Evolutionary conservation across 2,329 filamentous ascomycete genomes (phyloP).

Genomic region (Cercospora canescens): DNA sequence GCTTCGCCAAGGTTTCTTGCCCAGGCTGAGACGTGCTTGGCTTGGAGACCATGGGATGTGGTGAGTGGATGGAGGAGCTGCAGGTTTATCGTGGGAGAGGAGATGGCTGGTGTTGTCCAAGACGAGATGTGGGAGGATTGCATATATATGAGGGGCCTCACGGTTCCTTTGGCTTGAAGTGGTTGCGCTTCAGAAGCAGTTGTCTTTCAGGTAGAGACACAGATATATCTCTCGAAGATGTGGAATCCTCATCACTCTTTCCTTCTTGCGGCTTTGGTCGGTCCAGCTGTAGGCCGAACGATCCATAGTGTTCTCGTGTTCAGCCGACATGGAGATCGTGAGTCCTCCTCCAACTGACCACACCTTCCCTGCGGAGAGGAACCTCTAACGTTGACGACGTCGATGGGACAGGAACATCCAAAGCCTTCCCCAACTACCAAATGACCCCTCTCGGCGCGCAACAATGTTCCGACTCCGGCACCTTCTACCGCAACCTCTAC

Average conservation of each 20-base stretch:
- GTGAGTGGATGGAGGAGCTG: neutral
- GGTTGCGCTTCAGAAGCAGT: no score
- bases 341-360: neutral
- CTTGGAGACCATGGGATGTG: neutral
- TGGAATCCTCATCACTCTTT: neutral
- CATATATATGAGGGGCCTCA: no score
- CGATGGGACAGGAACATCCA: slow-evolving; percentile 16
- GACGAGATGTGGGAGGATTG: neutral
- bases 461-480: slow-evolving; percentile 13
- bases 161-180: no score
- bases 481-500: slow-evolving; percentile 13
- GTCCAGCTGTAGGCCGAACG: slow-evolving; percentile 1
- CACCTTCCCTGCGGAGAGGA: no score
- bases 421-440: slow-evolving; percentile 12
- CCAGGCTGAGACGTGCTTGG: neutral
- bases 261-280: neutral
- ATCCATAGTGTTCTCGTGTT: slow-evolving; percentile 13
- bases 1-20: neutral
- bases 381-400: neutral
- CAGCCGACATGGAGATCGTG: slow-evolving; percentile 14
- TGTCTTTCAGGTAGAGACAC: no score
- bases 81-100: neutral
- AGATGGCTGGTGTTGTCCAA: neutral
- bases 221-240: neutral
- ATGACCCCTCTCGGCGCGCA: slow-evolving; percentile 15